phyloP scores from a whole-genome alignment of 768 basidiomycete genomes.

The Podaxis carcinomalis region DNA sequence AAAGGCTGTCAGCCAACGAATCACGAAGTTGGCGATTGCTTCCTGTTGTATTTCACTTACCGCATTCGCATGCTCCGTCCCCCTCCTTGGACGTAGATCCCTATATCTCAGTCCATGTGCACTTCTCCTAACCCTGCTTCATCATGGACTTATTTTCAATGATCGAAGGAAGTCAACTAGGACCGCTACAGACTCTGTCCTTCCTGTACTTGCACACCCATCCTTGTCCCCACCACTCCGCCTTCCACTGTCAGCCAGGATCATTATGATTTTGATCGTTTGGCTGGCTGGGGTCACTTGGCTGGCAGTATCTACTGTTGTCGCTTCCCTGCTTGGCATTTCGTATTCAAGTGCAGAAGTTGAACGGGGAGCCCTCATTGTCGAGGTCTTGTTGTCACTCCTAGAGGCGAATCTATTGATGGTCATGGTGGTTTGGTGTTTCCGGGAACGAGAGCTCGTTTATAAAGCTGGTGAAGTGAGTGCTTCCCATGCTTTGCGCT shows the following conservation, averaged over 20 bases:
- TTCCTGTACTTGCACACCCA: neutral
- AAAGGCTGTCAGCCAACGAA: neutral
- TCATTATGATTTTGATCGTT: neutral
- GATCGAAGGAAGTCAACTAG: neutral
- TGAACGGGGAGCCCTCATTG: neutral
- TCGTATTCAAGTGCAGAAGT: neutral
- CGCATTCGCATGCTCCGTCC: neutral
- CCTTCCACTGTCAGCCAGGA: neutral
- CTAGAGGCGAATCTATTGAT: neutral
- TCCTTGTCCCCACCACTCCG: neutral
- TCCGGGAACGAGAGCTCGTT: slow-evolving; percentile 1
- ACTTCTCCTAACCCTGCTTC: neutral
- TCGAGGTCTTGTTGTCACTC: neutral
- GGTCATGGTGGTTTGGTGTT: neutral
- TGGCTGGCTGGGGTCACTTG: neutral
- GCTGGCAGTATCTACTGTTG: slow-evolving; percentile 3
- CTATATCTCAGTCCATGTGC: slow-evolving; percentile 1
- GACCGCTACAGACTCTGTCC: neutral
- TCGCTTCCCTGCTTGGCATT: neutral
- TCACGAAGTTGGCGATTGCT: neutral
- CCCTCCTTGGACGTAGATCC: neutral
- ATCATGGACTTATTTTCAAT: neutral
- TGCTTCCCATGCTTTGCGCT: neutral
- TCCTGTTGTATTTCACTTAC: neutral
- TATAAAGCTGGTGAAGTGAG: neutral